Evolutionary conservation across 768 basidiomycete species (phyloP), one percentile per base, ranked within the genome.

Genomic region (Termitomyces sp.): DNA sequence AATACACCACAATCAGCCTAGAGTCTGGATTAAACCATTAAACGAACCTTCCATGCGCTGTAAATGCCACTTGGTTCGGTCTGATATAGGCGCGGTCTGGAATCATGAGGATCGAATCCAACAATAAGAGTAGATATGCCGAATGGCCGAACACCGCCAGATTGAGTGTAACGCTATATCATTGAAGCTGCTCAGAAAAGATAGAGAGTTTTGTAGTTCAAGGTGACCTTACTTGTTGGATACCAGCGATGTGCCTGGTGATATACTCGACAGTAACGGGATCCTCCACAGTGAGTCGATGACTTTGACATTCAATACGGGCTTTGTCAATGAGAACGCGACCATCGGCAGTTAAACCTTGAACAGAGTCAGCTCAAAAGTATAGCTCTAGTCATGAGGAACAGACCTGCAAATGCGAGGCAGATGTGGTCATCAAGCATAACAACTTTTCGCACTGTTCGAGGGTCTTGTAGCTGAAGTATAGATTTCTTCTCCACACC

Each of bases 401-500:
- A 68, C 84, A 58, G 65, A 97, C 96, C 97, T 59, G 97, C 94
- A 76, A 99, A 99, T 18, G 95, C 97, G 57, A 98, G 80, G 69
- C 94, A 98, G 58, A 99, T 75, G 69, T 99, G 97, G 69, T 99
- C 97, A 70, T 99, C 97, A 53, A 99, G 76, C 94, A 98, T 94
- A 58, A 92, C 97, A 8, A 98, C 95, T 73, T 99, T 99, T 54
- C 97, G 81, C 16, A 98, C 95, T 1, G 97, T 99, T 54, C 97
- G 82, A 7, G 97, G 94, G 73, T 99, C 97, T 78, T 99, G 97
- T 18, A 99, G 82, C 73, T 99, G 97, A 12, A 98, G 80, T 30
- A 97, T 86, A 0, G 93, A 94, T 75, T 98, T 98, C 90, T 98
- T 98, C 81, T 99, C 97, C 32, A 98, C 96, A 51, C 96, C 97